Percentiles rank a stretch among this genome's conserved stretches.
Evolutionary conservation across 2,329 filamentous ascomycete species (phyloP).

Genomic region (Aspergillus vadensis): DNA sequence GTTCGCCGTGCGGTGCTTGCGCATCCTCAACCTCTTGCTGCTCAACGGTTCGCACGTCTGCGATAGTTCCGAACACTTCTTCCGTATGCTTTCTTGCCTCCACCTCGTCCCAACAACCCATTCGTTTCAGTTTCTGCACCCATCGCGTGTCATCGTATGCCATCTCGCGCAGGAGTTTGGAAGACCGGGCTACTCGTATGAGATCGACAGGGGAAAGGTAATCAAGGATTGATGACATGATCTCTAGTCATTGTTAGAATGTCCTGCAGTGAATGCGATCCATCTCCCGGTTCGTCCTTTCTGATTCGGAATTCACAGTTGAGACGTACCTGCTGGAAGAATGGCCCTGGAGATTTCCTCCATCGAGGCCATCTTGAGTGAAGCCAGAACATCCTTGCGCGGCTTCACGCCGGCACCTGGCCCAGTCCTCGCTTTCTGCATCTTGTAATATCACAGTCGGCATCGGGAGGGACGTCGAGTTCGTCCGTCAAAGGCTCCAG

Average conservation of each 20-base stretch:
- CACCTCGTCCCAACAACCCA: slow-evolving; percentile 88
- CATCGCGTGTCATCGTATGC: slow-evolving; percentile 97
- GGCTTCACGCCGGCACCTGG: slow-evolving; percentile 35
- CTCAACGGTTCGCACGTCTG: slow-evolving; percentile 29
- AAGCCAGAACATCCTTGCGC: slow-evolving; percentile 65
- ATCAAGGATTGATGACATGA: slow-evolving; percentile 84
- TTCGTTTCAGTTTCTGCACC: slow-evolving; percentile 80
- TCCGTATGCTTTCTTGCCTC: slow-evolving; percentile 83
- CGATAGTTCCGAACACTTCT: slow-evolving; percentile 54
- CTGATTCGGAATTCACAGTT: not conserved
- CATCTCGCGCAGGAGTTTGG: slow-evolving; percentile 90
- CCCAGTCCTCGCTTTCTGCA: slow-evolving; percentile 55
- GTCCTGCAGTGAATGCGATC: not conserved
- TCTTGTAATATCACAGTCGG: slow-evolving; percentile 32
- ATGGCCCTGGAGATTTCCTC: slow-evolving; percentile 70
- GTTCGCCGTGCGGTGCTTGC: slow-evolving; percentile 14
- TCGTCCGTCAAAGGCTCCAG: slow-evolving; percentile 5
- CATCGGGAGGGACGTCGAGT: slow-evolving; percentile 27
- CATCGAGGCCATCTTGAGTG: slow-evolving; percentile 79
- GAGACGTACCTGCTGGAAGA: slow-evolving; percentile 72
- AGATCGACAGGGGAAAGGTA: slow-evolving; percentile 84
- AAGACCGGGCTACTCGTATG: slow-evolving; percentile 80
- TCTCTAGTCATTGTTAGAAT: slow-evolving; percentile 61
- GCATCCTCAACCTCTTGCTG: slow-evolving; percentile 28
- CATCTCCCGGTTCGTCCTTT: not conserved